Percentiles rank a stretch among this genome's conserved stretches.
Conservation (phyloP, 208 protist genomes). For the Leishmania major region DNA sequence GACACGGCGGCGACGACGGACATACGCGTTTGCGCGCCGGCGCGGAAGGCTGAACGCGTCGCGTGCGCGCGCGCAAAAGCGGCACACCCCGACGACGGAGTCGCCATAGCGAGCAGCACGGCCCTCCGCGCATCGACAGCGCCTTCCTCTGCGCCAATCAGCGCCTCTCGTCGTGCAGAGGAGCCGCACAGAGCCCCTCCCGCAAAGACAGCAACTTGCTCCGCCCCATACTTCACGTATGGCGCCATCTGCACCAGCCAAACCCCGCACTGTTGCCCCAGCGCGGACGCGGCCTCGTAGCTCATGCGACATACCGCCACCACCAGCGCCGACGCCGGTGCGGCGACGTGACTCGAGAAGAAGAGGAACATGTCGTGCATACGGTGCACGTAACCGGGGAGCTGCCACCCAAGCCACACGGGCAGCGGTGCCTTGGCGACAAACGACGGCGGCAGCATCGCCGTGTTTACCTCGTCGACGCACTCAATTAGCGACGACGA, state of each 20-base stretch:
- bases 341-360: neutral
- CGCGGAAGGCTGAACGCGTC: constrained; percentile 23
- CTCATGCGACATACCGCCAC: constrained; percentile 1
- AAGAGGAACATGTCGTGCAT: constrained; percentile 9
- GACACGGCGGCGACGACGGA: constrained; percentile 25
- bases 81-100: constrained; percentile 2
- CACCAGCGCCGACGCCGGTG: neutral
- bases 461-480: constrained; percentile 6
- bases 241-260: constrained; percentile 17
- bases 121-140: neutral
- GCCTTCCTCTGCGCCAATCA: neutral
- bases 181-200: constrained; percentile 17
- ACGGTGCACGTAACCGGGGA: constrained; percentile 15
- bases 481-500: constrained; percentile 13
- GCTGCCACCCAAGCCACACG: constrained; percentile 29
- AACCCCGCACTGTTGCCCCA: neutral
- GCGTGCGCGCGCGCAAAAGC: constrained; percentile 5
- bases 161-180: neutral
- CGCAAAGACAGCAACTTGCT: constrained; percentile 11
- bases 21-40: constrained; percentile 36
- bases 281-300: neutral
- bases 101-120: neutral
- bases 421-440: constrained; percentile 20
- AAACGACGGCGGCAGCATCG: constrained; percentile 15
- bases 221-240: constrained; percentile 16